Percentiles rank a stretch among this genome's conserved stretches.
phyloP scores from a whole-genome alignment of 2,329 filamentous ascomycete species.

The Biscogniauxia marginata region DNA sequence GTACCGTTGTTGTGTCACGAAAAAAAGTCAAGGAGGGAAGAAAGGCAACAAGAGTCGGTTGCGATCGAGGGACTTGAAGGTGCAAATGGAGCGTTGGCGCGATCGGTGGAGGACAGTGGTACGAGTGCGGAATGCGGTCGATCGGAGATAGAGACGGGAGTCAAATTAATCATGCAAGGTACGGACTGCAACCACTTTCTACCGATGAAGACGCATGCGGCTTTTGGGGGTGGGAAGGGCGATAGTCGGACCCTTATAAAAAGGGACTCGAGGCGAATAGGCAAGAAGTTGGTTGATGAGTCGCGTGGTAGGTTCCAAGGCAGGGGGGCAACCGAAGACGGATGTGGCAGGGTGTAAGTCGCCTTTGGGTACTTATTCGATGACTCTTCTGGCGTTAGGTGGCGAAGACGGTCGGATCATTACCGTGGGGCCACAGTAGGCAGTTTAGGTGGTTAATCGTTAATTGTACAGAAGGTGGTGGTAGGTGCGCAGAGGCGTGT shows the following conservation, averaged over 20 bases:
- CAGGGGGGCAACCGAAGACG: constrained; percentile 24
- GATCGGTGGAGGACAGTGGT: background rate
- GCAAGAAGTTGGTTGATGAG: constrained; percentile 16
- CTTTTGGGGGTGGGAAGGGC: constrained; percentile 15
- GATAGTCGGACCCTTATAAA: constrained; percentile 25
- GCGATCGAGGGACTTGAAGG: background rate
- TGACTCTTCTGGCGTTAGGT: constrained; percentile 36
- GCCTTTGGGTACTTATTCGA: constrained; percentile 29
- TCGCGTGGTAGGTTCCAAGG: constrained; percentile 18
- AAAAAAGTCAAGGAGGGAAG: constrained; percentile 2
- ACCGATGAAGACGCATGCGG: constrained; percentile 22
- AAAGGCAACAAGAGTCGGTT: constrained; percentile 3
- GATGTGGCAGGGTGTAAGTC: constrained; percentile 25
- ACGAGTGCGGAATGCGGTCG: constrained; percentile 7
- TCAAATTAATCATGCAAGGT: constrained; percentile 34
- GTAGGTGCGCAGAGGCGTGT: constrained; percentile 2
- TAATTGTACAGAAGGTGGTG: constrained; percentile 20
- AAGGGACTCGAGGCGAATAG: constrained; percentile 20
- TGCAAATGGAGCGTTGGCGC: background rate
- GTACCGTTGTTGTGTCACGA: constrained; percentile 20
- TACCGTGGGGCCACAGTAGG: constrained; percentile 25
- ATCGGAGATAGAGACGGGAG: constrained; percentile 11
- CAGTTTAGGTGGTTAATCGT: constrained; percentile 24
- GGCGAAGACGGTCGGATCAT: constrained; percentile 34
- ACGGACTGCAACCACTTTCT: constrained; percentile 31